A percentile compares a stretch with the other conserved stretches of the same genome.
These are phyloP conservation scores for Phlebiopsis gigantea DNA, from an alignment of 768 basidiomycete species.

Conservation along the genomic window DNA sequence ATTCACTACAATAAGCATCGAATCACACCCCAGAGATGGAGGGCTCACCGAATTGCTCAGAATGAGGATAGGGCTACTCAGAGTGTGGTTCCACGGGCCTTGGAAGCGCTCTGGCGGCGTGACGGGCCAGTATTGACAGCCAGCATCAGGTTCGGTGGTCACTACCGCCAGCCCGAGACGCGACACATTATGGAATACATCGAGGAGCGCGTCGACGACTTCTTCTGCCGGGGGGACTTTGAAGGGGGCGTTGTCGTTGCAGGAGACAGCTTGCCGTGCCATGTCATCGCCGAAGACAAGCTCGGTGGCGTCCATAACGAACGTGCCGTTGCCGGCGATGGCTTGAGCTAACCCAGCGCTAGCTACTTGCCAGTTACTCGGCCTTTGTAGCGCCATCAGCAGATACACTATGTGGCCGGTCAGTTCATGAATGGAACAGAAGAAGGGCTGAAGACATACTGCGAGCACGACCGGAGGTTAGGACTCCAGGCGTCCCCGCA, in stretches of 20 bases:
- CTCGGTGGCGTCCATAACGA: conserved; percentile 18
- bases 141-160: conserved; percentile 22
- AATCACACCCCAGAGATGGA: not conserved
- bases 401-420: conserved; percentile 12
- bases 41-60: conserved; percentile 19
- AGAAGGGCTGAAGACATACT: conserved; percentile 13
- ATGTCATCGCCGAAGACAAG: conserved; percentile 7
- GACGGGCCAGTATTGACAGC: conserved; percentile 25
- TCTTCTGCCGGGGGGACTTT: conserved; percentile 13
- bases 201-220: conserved; percentile 22
- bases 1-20: not conserved
- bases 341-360: conserved; percentile 19
- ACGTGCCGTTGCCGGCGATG: conserved; percentile 22
- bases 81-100: conserved; percentile 28
- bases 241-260: conserved; percentile 25
- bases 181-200: conserved; percentile 17
- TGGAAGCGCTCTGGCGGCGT: conserved; percentile 19
- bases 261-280: conserved; percentile 26
- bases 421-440: not conserved
- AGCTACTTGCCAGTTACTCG: conserved; percentile 18
- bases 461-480: conserved; percentile 22
- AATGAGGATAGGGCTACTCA: conserved; percentile 23
- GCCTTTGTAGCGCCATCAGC: conserved; percentile 15
- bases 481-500: conserved; percentile 20
- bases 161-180: conserved; percentile 16